Base-by-base conservation (phyloP, 2,329 filamentous ascomycete species). In the Pseudogymnoascus sp. region DNA sequence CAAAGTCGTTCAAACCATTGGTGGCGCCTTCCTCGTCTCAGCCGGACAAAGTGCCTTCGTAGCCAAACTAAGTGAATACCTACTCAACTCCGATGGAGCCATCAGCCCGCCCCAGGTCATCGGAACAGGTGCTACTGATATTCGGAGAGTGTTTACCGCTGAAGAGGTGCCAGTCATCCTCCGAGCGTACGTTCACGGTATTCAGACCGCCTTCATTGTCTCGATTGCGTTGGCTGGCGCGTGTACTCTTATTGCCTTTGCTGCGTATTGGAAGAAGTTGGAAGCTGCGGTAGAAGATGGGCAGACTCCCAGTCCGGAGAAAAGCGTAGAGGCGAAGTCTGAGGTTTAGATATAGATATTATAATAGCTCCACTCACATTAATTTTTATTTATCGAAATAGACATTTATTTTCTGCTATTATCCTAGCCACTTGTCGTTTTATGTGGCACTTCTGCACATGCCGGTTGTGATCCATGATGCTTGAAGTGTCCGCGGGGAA, bases 11-110 rank as follows among this genome's bases (percentile, higher is more conserved):
- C 83, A 86, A 71, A 83, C 83, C 65, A 77, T 86, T 1, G 84
- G 83, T 11, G 83, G 82, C 33, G 82, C 83, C 33, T 74, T 86
- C 19, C 84, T 84, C 64, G 81, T 84, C 3, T 79, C 82, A 1
- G 80, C 84, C 21, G 83, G 82, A 0, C 81, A 86, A 70, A 80
- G 80, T 3, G 78, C 84, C 40, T 73, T 74, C 68, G 72, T 65
- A 13, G 72, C 72, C 50, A 70, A 69, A 9, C 63, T 73, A 6
- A 67, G 60, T 3, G 64, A 64, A 23, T 31, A 65, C 5, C n/a
- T 80, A 0, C 53, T 63, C 0, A 17, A 40, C 5, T 70, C 72
- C 29, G 72, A 72, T 53, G 70, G 75, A 60, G 21, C 63, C 35
- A 66, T 76, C 61, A 62, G 76, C 63, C 65, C 75, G 0, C 42